phyloP scores from a whole-genome alignment of 116 monocot species.

The Trichopus zeylanicus region DNA sequence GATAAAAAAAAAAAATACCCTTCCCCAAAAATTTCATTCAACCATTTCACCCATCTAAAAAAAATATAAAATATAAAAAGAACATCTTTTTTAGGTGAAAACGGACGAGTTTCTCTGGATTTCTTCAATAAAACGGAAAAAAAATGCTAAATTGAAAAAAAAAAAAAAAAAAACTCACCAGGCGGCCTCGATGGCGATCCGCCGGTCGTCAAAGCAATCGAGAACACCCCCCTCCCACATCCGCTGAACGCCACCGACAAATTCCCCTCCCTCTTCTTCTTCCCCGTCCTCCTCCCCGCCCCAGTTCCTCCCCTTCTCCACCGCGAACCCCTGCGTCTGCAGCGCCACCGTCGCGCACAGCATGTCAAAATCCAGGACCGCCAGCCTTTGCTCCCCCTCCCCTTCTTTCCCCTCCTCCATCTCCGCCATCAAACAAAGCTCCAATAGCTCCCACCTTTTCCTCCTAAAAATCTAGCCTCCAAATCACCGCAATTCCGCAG shows the following conservation, averaged over 20 bases:
- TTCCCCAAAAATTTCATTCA: too few species aligned
- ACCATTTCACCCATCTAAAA: too few species aligned
- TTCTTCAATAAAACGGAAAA: neutral
- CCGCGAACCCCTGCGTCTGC: conserved; percentile 44
- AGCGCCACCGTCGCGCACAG: conserved; percentile 73
- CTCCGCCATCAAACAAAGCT: too few species aligned
- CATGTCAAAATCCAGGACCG: conserved; percentile 78
- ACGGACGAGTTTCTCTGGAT: too few species aligned
- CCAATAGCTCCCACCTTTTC: conserved; percentile 2
- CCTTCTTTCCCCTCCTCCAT: conserved; percentile 13
- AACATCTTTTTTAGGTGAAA: too few species aligned
- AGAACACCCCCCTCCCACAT: conserved; percentile 85
- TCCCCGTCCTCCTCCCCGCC: conserved; percentile 14
- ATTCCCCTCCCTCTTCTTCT: conserved; percentile 6
- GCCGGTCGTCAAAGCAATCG: conserved; percentile 59
- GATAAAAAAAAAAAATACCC: too few species aligned
- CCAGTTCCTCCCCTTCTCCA: conserved; percentile 13
- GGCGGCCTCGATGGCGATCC: conserved; percentile 54
- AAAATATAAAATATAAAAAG: too few species aligned
- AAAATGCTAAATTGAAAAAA: neutral
- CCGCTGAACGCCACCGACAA: conserved; percentile 47
- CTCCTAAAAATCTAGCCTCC: too few species aligned
- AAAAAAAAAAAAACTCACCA: conserved; percentile 33
- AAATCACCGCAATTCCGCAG: too few species aligned
- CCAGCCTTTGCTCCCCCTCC: conserved; percentile 8